Base-by-base conservation (phyloP, 148 eudicot genomes). In the Pharnaceum exiguum region DNA sequence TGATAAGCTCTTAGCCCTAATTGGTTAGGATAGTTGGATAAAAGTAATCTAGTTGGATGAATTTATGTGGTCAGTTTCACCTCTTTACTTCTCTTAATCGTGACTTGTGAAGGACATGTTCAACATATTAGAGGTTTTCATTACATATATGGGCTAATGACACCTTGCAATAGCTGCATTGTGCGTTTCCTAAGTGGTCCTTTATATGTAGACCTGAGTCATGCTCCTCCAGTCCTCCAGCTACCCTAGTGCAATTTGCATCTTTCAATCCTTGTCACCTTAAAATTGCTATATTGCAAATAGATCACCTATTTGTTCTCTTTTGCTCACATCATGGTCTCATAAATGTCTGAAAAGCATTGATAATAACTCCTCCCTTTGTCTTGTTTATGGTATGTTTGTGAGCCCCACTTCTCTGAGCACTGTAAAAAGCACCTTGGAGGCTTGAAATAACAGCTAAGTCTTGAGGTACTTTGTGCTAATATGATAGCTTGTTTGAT, bases 291-390 rank as follows among this genome's bases (percentile, higher is more conserved):
- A 4, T 38, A 56, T 62, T 32, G 58, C 51, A 53, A 70, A 39
- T 40, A 65, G 26, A 40, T 30, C 42, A 42, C 28, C 68, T 29
- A 57, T 44, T 38, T 65, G 59, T 51, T 36, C 51, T 54, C 53
- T 63, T 57, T 47, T 56, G 46, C 52, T 29, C 46, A 62, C 59
- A 63, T 57, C 69, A 63, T 70, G 28, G 26, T 24, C 64, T 70
- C 53, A 57, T 70, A 35, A 63, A 57, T 55, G 43, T 46, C 62
- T 22, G 46, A 31, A 49, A 50, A 63, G 55, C 49, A 24, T 33
- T 51, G 57, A 31, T 56, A 37, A 32, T 4, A 30, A 62, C 39
- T 33, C 10, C 32, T 24, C 51, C 10, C 33, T 51, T 63, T 43
- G 51, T 52, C 47, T 27, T 51, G 27, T 27, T 40, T 27, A 18